Evolutionary conservation across 2,329 filamentous ascomycete species (phyloP).

Genomic region (Ascochyta rabiei): DNA sequence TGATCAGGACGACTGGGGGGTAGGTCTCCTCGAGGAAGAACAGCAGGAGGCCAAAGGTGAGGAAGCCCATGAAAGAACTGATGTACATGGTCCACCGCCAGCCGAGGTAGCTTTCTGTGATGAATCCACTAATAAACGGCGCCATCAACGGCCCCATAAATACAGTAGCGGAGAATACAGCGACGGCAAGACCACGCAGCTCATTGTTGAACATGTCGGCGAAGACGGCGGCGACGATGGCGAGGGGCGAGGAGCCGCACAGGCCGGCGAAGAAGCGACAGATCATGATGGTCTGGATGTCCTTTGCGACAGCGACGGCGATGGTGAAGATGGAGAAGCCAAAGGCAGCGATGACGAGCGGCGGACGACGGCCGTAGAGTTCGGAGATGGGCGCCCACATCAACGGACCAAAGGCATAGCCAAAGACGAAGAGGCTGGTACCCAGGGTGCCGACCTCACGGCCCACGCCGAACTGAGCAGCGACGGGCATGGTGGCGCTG

Average conservation of each 20-base stretch:
- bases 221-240: constrained; percentile 60
- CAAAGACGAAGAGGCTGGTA: constrained; percentile 45
- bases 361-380: constrained; percentile 57
- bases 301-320: constrained; percentile 57
- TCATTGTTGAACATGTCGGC: constrained; percentile 63
- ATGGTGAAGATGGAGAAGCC: constrained; percentile 60
- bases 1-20: constrained; percentile 62
- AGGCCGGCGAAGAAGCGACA: constrained; percentile 61
- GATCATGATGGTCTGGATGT: constrained; percentile 60
- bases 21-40: constrained; percentile 65
- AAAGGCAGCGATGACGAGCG: constrained; percentile 56
- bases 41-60: constrained; percentile 55
- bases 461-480: constrained; percentile 37
- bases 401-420: constrained; percentile 48
- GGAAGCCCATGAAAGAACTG: constrained; percentile 62
- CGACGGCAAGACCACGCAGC: constrained; percentile 50
- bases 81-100: constrained; percentile 64
- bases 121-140: constrained; percentile 62
- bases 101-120: constrained; percentile 55
- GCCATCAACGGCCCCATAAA: constrained; percentile 59
- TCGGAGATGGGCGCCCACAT: constrained; percentile 60
- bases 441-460: constrained; percentile 42
- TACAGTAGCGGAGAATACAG: constrained; percentile 58
- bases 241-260: constrained; percentile 60
- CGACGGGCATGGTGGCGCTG: constrained; percentile 38